Conservation (phyloP, 1,139 yeast species). For the Candida neerlandica region DNA sequence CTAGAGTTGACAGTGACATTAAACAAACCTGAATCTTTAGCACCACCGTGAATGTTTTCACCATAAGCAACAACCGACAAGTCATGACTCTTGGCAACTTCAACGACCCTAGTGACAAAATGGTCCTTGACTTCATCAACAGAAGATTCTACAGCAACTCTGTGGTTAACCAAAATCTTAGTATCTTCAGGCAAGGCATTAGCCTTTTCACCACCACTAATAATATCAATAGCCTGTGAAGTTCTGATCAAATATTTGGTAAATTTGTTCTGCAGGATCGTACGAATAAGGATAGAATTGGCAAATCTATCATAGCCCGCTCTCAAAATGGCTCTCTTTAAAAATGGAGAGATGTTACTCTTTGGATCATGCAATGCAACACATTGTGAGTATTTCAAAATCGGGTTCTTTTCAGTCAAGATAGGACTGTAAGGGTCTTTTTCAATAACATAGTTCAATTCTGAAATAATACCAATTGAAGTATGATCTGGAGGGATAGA, state of each 20-base stretch:
- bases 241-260: slow-evolving; percentile 35
- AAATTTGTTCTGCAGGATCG: slow-evolving; percentile 18
- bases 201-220: slow-evolving; percentile 42
- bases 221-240: slow-evolving; percentile 42
- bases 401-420: slow-evolving; percentile 39
- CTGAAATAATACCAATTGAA: slow-evolving; percentile 47
- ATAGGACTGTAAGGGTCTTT: slow-evolving; percentile 37
- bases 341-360: slow-evolving; percentile 20
- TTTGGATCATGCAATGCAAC: slow-evolving; percentile 35
- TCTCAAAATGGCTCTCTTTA: slow-evolving; percentile 32
- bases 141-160: slow-evolving; percentile 30
- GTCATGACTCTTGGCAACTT: slow-evolving; percentile 33
- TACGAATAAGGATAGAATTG: slow-evolving; percentile 28
- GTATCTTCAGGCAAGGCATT: slow-evolving; percentile 46
- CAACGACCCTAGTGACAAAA: slow-evolving; percentile 23
- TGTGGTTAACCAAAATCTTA: slow-evolving; percentile 34
- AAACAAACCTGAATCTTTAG: slow-evolving; percentile 27
- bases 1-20: slow-evolving; percentile 21
- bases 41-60: slow-evolving; percentile 20
- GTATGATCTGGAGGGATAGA: slow-evolving; percentile 51
- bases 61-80: slow-evolving; percentile 28
- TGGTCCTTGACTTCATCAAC: slow-evolving; percentile 26
- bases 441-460: slow-evolving; percentile 41
- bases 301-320: slow-evolving; percentile 38
- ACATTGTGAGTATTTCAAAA: slow-evolving; percentile 37